phyloP scores from a whole-genome alignment of 163 green algal species.

The Chlamydomonas reinhardtii region DNA sequence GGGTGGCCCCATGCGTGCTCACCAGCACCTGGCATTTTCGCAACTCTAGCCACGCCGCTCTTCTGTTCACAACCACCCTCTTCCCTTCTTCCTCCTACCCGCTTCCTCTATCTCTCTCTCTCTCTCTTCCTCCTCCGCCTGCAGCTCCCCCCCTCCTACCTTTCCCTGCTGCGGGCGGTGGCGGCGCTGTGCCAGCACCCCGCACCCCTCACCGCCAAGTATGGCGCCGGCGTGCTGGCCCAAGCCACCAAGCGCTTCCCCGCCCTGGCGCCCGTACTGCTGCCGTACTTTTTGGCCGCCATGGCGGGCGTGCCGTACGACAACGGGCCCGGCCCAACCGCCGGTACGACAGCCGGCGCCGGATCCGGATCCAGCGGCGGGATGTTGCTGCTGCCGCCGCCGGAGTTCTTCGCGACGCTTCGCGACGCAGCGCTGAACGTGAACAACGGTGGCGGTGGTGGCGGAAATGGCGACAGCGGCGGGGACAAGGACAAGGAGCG shows the following conservation, averaged over 20 bases:
- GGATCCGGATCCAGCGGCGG: too few species aligned
- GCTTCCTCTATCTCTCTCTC: neutral
- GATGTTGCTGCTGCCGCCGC: neutral
- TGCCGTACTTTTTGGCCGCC: constrained; percentile 34
- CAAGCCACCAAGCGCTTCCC: constrained; percentile 40
- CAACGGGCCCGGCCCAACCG: too few species aligned
- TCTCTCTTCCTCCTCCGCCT: neutral
- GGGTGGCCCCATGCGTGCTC: too few species aligned
- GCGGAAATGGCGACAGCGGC: too few species aligned
- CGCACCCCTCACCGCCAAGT: neutral
- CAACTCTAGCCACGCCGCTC: too few species aligned
- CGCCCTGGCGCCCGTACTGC: constrained; percentile 8
- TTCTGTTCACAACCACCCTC: too few species aligned
- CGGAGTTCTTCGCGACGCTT: neutral
- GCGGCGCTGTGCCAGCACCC: constrained; percentile 4
- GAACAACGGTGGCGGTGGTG: neutral
- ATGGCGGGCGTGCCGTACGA: constrained; percentile 16
- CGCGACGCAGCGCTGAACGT: constrained; percentile 1
- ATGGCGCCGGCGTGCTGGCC: constrained; percentile 4
- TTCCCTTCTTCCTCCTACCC: too few species aligned
- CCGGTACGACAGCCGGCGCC: too few species aligned
- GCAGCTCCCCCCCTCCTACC: constrained; percentile 37
- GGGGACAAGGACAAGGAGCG: too few species aligned
- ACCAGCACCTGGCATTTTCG: too few species aligned
- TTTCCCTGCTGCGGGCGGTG: neutral